Evolutionary conservation across 306 rosid genomes (phyloP).

Genomic region (Trifolium pratense): DNA sequence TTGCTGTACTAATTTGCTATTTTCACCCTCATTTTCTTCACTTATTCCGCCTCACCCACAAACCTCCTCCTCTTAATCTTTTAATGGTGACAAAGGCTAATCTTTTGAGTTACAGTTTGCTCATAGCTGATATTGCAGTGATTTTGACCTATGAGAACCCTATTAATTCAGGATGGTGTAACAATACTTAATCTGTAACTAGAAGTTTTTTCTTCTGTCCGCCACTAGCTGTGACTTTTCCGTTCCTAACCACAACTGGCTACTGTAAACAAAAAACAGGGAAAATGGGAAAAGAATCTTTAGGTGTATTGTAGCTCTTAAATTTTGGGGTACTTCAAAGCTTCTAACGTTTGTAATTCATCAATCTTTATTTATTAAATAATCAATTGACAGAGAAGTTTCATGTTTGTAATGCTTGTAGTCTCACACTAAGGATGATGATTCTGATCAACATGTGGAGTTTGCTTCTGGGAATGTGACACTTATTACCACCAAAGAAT

Average conservation of each 20-base stretch:
- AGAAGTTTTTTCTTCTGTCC: conserved; percentile 23
- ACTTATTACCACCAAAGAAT: conserved; percentile 74
- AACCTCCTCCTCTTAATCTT: not conserved
- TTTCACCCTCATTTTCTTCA: conserved; percentile 1
- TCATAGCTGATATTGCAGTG: conserved; percentile 15
- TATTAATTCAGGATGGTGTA: conserved; percentile 13
- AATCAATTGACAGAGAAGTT: conserved; percentile 38
- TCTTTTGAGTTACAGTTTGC: not conserved
- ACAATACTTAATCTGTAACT: conserved; percentile 12
- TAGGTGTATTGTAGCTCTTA: conserved; percentile 28
- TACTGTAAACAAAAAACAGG: not conserved
- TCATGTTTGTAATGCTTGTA: conserved; percentile 50
- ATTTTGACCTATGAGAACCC: conserved; percentile 9
- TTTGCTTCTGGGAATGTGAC: conserved; percentile 74
- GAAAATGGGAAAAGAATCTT: not conserved
- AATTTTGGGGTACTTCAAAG: not conserved
- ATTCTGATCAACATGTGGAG: conserved; percentile 65
- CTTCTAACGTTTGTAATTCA: not conserved
- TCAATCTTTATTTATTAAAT: conserved; percentile 17
- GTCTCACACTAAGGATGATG: conserved; percentile 51
- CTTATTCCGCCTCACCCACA: not conserved
- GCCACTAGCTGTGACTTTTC: conserved; percentile 12
- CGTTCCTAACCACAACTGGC: conserved; percentile 7
- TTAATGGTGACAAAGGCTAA: conserved; percentile 7
- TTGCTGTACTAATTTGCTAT: not conserved